These are phyloP conservation scores for Neurospora cerealis DNA, from an alignment of 495 filamentous ascomycete genomes.

Conservation along the genomic window DNA sequence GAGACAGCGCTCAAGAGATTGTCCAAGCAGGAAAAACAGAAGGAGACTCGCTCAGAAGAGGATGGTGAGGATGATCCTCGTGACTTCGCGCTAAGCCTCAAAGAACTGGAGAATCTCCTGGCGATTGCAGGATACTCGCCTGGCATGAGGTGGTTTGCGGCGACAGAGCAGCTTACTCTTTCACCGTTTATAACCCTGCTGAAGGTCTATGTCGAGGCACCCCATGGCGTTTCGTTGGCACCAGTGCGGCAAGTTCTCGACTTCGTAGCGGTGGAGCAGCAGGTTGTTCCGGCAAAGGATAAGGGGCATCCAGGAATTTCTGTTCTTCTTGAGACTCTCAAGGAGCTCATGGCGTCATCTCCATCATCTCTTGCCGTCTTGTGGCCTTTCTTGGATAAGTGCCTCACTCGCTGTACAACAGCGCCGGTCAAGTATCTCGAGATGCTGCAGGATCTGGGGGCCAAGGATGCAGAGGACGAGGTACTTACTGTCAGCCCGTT, in stretches of 20 bases:
- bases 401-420: conserved; percentile 56
- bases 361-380: conserved; percentile 12
- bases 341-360: conserved; percentile 8
- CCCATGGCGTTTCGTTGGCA: conserved; percentile 28
- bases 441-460: conserved; percentile 25
- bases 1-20: conserved; percentile 48
- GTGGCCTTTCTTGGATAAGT: conserved; percentile 71
- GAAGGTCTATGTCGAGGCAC: conserved; percentile 38
- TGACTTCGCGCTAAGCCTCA: conserved; percentile 41
- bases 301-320: conserved; percentile 35
- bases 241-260: conserved; percentile 36
- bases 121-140: conserved; percentile 67
- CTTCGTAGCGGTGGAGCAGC: conserved; percentile 41
- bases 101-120: conserved; percentile 67
- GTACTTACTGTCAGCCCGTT: conserved; percentile 35
- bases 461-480: neutral
- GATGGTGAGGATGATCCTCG: conserved; percentile 23
- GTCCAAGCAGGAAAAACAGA: conserved; percentile 29
- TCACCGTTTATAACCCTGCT: conserved; percentile 59
- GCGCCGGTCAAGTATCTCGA: conserved; percentile 69
- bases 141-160: conserved; percentile 69
- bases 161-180: conserved; percentile 36
- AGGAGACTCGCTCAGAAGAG: neutral
- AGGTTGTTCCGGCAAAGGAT: conserved; percentile 32
- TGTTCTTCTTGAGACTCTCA: conserved; percentile 43